Percentiles rank a stretch among this genome's conserved stretches.
phyloP scores from a whole-genome alignment of 176 grass and related monocot genomes.

The Bothriochloa decipiens region DNA sequence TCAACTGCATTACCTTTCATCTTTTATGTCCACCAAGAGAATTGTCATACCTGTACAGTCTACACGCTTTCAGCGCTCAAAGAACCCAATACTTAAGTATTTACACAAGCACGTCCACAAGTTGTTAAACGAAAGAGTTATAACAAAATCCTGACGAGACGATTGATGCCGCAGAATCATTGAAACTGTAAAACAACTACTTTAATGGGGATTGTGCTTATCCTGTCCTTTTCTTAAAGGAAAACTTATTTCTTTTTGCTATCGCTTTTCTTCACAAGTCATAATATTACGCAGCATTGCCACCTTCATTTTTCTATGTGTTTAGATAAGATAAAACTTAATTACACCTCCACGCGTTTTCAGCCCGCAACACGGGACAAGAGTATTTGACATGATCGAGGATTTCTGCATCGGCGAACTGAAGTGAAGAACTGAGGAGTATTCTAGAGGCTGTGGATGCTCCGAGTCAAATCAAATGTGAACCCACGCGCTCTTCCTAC shows the following conservation, averaged over 20 bases:
- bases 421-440: slow-evolving; percentile 40
- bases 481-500: slow-evolving; percentile 16
- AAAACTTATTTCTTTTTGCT: background rate
- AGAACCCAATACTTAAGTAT: background rate
- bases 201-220: slow-evolving; percentile 11
- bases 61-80: slow-evolving; percentile 65
- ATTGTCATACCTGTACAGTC: background rate
- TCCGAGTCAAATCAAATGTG: slow-evolving; percentile 45
- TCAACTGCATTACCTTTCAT: background rate
- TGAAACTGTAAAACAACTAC: slow-evolving; percentile 3
- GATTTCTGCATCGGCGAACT: slow-evolving; percentile 85
- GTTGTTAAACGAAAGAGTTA: background rate
- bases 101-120: background rate
- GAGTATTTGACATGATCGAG: slow-evolving; percentile 94
- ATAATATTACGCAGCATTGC: background rate
- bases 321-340: background rate
- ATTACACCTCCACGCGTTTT: slow-evolving; percentile 40
- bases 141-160: slow-evolving; percentile 27
- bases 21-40: background rate
- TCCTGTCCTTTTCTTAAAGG: background rate
- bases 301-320: slow-evolving; percentile 8
- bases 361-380: slow-evolving; percentile 76
- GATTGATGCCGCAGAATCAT: background rate
- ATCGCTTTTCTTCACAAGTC: slow-evolving; percentile 13
- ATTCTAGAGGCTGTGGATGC: background rate